These are phyloP conservation scores for Neohortaea acidophila DNA, from an alignment of 495 filamentous ascomycete genomes.

Conservation along the genomic window DNA sequence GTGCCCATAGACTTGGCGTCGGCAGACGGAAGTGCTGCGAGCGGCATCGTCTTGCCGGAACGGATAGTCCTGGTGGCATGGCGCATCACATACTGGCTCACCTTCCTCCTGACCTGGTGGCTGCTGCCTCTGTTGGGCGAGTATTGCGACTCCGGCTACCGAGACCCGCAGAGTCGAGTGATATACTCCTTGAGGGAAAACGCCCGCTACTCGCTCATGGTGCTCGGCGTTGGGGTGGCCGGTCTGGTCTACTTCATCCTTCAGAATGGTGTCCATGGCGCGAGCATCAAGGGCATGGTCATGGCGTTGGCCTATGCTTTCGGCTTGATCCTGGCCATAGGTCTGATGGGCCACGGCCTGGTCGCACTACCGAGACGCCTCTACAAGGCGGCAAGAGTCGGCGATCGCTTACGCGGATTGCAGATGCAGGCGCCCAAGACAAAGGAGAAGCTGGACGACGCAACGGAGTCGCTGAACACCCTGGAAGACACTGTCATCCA, in stretches of 20 bases:
- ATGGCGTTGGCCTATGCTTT: conserved; percentile 93
- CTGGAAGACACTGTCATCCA: conserved; percentile 64
- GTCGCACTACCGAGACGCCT: conserved; percentile 77
- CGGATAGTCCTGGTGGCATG: conserved; percentile 64
- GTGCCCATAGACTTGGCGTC: conserved; percentile 94
- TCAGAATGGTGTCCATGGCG: conserved; percentile 53
- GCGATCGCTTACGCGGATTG: conserved; percentile 52
- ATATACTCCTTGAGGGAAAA: conserved; percentile 74
- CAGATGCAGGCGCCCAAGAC: conserved; percentile 65
- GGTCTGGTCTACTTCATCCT: conserved; percentile 73
- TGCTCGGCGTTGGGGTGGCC: conserved; percentile 52
- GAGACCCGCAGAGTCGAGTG: conserved; percentile 63
- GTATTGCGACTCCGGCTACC: conserved; percentile 84
- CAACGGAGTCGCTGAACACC: conserved; percentile 63
- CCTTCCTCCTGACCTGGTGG: conserved; percentile 86
- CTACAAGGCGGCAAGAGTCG: conserved; percentile 59
- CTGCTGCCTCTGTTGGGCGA: conserved; percentile 88
- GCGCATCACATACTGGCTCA: conserved; percentile 93
- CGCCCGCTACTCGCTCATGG: conserved; percentile 70
- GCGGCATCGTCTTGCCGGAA: conserved; percentile 52
- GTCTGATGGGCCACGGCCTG: conserved; percentile 91
- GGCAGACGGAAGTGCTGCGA: conserved; percentile 48
- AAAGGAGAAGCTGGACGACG: conserved; percentile 78
- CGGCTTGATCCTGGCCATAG: conserved; percentile 80
- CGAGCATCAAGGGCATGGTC: conserved; percentile 57